A percentile compares a stretch with the other conserved stretches of the same genome.
Conservation (phyloP, 2,329 filamentous ascomycete species). For the Microdochium paspali region DNA sequence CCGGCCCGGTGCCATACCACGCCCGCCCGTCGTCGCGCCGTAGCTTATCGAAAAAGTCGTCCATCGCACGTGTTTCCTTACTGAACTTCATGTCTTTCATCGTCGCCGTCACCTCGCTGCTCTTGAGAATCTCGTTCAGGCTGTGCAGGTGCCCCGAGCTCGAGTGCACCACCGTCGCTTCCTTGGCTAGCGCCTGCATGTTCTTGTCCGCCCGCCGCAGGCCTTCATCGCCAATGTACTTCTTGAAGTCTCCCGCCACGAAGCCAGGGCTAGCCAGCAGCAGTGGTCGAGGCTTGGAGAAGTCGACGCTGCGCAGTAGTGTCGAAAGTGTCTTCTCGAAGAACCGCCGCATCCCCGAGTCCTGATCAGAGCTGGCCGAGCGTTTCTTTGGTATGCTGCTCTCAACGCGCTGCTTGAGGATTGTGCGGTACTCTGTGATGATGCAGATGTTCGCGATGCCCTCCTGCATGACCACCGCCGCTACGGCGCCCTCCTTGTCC, state of each 20-base stretch:
- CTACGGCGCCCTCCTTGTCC: conserved; percentile 71
- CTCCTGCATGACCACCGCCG: conserved; percentile 91
- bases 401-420: conserved; percentile 63
- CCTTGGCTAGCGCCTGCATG: conserved; percentile 50
- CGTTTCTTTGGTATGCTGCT: conserved; percentile 59
- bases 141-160: conserved; percentile 81
- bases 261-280: conserved; percentile 87
- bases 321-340: conserved; percentile 69
- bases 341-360: conserved; percentile 67
- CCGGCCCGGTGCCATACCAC: conserved; percentile 81
- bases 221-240: conserved; percentile 57
- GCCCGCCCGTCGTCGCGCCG: conserved; percentile 79
- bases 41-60: conserved; percentile 69
- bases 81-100: conserved; percentile 85
- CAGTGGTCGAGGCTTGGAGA: conserved; percentile 59
- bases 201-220: conserved; percentile 55
- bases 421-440: conserved; percentile 70
- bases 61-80: conserved; percentile 74
- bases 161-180: conserved; percentile 69
- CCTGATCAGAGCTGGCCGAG: conserved; percentile 52
- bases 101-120: conserved; percentile 64
- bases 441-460: conserved; percentile 75
- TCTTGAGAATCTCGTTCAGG: conserved; percentile 78
- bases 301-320: conserved; percentile 69
- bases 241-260: conserved; percentile 70